Conservation (phyloP, 345 rosid species). For the Euphorbia lathyris region DNA sequence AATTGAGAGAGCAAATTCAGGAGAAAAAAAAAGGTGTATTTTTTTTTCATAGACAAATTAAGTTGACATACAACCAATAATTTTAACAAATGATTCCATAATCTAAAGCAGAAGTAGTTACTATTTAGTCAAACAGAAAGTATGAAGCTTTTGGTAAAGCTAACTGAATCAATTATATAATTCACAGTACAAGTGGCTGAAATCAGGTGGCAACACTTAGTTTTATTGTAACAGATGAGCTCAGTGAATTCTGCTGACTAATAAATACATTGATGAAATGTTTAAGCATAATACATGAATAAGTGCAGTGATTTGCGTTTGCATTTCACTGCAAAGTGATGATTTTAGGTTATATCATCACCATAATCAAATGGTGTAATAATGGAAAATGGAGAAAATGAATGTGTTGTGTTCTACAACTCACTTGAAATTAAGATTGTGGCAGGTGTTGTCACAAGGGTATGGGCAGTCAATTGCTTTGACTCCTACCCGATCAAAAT, state of each 20-base stretch:
- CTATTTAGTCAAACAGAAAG: background rate
- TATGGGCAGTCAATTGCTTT: conserved; percentile 30
- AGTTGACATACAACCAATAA: too few species aligned
- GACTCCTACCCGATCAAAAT: conserved; percentile 20
- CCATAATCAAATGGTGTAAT: conserved; percentile 16
- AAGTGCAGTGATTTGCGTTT: conserved; percentile 10
- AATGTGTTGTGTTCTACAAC: conserved; percentile 29
- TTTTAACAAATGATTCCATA: too few species aligned
- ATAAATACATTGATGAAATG: conserved; percentile 3
- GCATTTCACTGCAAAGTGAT: conserved; percentile 13
- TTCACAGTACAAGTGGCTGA: background rate
- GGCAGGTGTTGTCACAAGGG: conserved; percentile 30
- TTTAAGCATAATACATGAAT: background rate
- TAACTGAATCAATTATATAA: background rate
- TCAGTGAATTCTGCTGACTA: conserved; percentile 1
- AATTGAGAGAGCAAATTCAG: conserved; percentile 7
- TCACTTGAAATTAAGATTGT: conserved; percentile 31
- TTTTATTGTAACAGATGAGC: background rate
- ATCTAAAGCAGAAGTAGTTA: too few species aligned
- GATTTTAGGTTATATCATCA: background rate
- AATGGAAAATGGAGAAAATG: conserved; percentile 10
- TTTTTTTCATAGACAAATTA: too few species aligned
- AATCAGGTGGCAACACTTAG: background rate
- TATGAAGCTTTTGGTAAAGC: conserved; percentile 2
- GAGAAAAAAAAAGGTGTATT: background rate